phyloP scores from a whole-genome alignment of 257 asterid species.

The Solanum sparsipilum region DNA sequence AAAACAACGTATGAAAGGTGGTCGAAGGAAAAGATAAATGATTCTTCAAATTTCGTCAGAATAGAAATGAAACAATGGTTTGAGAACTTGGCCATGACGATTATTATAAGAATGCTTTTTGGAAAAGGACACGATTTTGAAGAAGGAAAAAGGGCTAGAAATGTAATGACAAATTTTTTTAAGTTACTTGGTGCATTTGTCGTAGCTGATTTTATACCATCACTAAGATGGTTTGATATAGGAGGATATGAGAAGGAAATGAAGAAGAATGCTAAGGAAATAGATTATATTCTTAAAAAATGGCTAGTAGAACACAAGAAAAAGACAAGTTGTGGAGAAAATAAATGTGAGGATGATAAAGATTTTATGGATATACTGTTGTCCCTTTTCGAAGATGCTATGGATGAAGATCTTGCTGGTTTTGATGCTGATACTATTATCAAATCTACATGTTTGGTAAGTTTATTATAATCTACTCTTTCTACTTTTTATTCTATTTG shows the following conservation, averaged over 20 bases:
- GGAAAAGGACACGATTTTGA: constrained; percentile 3
- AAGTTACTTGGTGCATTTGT: background rate
- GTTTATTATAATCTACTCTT: background rate
- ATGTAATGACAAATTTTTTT: background rate
- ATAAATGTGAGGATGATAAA: background rate
- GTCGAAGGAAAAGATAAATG: background rate
- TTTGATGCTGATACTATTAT: background rate
- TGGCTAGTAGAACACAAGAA: constrained; percentile 21
- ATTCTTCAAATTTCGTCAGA: background rate
- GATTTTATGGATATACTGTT: constrained; percentile 20
- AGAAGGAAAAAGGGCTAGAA: background rate
- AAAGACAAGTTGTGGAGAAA: background rate
- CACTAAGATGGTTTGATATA: constrained; percentile 14
- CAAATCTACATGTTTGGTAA: background rate
- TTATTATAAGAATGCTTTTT: constrained; percentile 8
- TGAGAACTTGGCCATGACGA: constrained; percentile 2
- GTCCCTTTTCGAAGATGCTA: background rate
- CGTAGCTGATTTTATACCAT: constrained; percentile 13
- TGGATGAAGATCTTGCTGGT: background rate
- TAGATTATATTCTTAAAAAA: constrained; percentile 6
- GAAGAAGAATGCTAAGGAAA: constrained; percentile 14
- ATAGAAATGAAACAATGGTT: constrained; percentile 19
- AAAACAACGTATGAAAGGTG: background rate
- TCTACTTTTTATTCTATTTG: background rate
- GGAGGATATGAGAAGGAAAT: constrained; percentile 19